Conservation (phyloP, 179 eudicot species). For the Beta corolliflora region DNA sequence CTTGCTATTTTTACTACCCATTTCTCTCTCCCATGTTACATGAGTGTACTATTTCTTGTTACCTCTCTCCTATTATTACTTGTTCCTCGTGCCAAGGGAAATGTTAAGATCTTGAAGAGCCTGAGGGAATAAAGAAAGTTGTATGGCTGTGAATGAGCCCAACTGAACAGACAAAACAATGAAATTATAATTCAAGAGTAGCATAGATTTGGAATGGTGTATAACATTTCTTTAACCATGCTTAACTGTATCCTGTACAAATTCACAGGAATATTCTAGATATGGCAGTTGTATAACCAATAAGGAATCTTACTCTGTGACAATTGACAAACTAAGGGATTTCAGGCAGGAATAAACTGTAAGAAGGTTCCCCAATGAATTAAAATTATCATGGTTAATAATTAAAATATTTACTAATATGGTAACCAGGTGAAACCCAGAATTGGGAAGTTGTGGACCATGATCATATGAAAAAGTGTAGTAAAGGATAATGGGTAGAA, state of each 20-base stretch:
- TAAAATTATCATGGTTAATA: not conserved
- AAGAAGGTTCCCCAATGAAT: slow-evolving; percentile 24
- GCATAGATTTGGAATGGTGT: not conserved
- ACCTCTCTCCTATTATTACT: no score
- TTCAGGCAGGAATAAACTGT: slow-evolving; percentile 1
- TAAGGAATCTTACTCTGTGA: not conserved
- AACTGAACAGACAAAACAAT: no score
- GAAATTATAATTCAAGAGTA: not conserved
- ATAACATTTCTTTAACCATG: not conserved
- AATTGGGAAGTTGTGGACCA: slow-evolving; percentile 28
- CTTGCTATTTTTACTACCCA: no score
- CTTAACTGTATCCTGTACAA: not conserved
- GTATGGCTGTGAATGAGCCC: no score
- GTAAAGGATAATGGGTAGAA: slow-evolving; percentile 49
- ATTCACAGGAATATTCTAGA: slow-evolving; percentile 2
- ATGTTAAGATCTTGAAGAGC: no score
- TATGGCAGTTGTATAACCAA: slow-evolving; percentile 17
- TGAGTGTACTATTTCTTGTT: no score
- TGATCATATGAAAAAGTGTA: slow-evolving; percentile 38
- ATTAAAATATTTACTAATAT: slow-evolving; percentile 14
- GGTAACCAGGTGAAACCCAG: slow-evolving; percentile 19
- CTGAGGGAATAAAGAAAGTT: no score
- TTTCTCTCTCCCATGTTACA: no score
- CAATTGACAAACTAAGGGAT: not conserved
- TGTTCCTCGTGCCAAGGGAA: no score